Evolutionary conservation across 2,329 filamentous ascomycete species (phyloP).

Genomic region (Alternaria sp.): DNA sequence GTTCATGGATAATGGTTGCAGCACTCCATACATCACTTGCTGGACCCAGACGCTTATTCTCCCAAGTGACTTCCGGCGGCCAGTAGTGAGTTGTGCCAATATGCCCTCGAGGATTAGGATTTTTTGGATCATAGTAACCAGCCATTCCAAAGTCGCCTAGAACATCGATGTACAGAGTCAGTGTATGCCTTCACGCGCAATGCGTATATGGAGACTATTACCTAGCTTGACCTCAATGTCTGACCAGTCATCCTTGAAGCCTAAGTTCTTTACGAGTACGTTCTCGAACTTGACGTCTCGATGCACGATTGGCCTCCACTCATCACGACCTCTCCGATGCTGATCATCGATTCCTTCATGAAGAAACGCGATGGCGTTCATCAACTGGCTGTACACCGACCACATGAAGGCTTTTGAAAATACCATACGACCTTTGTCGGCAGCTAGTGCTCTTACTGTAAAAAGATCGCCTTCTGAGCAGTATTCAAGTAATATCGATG

Average conservation of each 20-base stretch:
- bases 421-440: not conserved
- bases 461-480: constrained; percentile 28
- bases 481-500: constrained; percentile 25
- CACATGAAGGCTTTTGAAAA: constrained; percentile 28
- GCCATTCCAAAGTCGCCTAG: constrained; percentile 71
- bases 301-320: constrained; percentile 91
- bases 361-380: constrained; percentile 28
- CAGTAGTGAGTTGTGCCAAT: constrained; percentile 27
- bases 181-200: not conserved
- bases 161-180: not conserved
- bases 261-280: constrained; percentile 68
- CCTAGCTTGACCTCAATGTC: constrained; percentile 65
- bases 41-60: constrained; percentile 16
- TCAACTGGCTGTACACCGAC: constrained; percentile 27
- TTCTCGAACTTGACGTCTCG: constrained; percentile 96
- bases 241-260: constrained; percentile 17
- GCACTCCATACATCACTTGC: constrained; percentile 39
- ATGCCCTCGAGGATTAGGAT: not conserved
- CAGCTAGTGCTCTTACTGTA: not conserved
- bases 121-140: constrained; percentile 61
- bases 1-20: constrained; percentile 35
- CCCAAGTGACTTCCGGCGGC: constrained; percentile 35
- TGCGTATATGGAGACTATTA: not conserved
- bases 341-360: constrained; percentile 28
- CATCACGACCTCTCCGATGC: not conserved